Base-by-base conservation (phyloP, 1,284 basidiomycete species). In the Tilletia horrida region DNA sequence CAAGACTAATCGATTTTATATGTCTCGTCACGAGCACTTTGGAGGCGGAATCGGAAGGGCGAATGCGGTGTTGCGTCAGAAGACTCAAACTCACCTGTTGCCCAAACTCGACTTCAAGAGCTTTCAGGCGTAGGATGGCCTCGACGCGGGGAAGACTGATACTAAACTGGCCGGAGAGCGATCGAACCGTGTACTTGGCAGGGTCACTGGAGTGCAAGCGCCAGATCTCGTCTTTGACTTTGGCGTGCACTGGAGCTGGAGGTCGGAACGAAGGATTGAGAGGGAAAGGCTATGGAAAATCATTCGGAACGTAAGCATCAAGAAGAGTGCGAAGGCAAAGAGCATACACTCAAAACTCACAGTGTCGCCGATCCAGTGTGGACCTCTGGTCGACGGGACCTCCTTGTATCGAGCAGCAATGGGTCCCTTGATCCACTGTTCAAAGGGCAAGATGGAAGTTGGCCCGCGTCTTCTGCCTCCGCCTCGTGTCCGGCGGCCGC, bases 1-100 rank as follows among this genome's bases (percentile, higher is more conserved):
- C 77, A 79, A 79, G 77, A 79, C 77, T 79, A 79, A 79, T 77
- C 77, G 77, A 74, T 57, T 16, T 71, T 74, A 67, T 47, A 68
- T 72, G 59, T 40, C 63, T 71, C 77, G 76, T 76, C 75, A 69
- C 73, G 48, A 59, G 61, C 59, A 21, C 18, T n/a, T n/a, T n/a
- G n/a, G n/a, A n/a, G n/a, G n/a, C 9, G 48, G 42, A n/a, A 18
- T 16, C 3, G 11, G 63, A 13, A 11, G 43, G 35, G 4, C 6
- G 35, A 40, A 40, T 25, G 23, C 57, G 52, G 31, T 2, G 2
- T 43, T 8, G 48, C 14, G n/a, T 13, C 16, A 40, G n/a, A n/a
- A n/a, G n/a, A 31, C 6, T 63, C 4, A 48, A 48, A 48, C 79
- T 71, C 71, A 81, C 79, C 75, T 76, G 65, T 55, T 73, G 43